Base-by-base conservation (phyloP, 2,329 filamentous ascomycete species). In the Clonostachys rhizophaga region DNA sequence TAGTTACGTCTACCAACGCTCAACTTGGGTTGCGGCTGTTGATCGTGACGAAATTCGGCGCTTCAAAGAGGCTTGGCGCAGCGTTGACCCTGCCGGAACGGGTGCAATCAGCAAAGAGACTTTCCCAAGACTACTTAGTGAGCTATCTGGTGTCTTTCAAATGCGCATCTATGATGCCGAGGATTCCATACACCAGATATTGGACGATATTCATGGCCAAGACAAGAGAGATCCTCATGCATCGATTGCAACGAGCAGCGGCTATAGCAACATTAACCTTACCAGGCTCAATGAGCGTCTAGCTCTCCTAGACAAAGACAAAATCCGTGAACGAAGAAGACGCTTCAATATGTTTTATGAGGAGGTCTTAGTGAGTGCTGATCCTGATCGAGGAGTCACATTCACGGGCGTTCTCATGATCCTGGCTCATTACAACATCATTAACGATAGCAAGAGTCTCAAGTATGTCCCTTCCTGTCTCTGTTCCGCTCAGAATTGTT, bases 1-100 rank as follows among this genome's bases (percentile, higher is more conserved):
- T 76, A 96, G 91, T 64, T 99, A 99, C 60, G 94, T 99, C 53
- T 99, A 97, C 64, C 95, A 99, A 70, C 83, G 91, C 52, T 96
- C 92, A 50, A 96, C 89, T 59, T 90, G 91, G n/a, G 78, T 96
- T 56, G 90, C 88, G 6, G 86, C 88, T 51, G 86, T 99, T 57
- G 95, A 90, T 58, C 81, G 94, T 54, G 91, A 96, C 57, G 94
- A 99, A 64, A 91, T 97, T 54, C 85, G 94, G 42, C 86, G 92
- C 6, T 99, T 96, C 79, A 99, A 99, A 67, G 90, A 97, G 69
- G 94, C 94, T 1, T 99, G 94, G 94, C 89, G 94, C 47, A 94
- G 89, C 49, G 91, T 94, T 52, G 94, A 99, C 67, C 91, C 94
- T 3, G 81, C 89, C 13, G 95, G 94, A 11, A 89, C 87, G 0